Conservation (phyloP, 1,284 basidiomycete genomes). For the Leccinum angustisporum region DNA sequence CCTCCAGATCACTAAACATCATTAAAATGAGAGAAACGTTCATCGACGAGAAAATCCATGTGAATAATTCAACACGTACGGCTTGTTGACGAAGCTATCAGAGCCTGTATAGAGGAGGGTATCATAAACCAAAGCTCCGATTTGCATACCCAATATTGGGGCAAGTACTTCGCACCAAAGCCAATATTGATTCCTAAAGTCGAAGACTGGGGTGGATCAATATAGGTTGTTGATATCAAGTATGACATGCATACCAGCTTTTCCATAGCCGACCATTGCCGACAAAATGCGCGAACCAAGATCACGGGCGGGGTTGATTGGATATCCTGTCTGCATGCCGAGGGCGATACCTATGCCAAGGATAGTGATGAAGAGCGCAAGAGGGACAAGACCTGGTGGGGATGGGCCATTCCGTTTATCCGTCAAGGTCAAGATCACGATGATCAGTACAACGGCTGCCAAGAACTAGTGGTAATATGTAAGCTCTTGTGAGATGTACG, state of each 20-base stretch:
- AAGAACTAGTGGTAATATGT: slow-evolving; percentile 43
- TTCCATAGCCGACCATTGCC: slow-evolving; percentile 60
- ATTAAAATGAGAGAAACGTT: neutral
- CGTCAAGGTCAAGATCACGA: slow-evolving; percentile 43
- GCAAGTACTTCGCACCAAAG: slow-evolving; percentile 69
- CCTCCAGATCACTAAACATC: slow-evolving; percentile 14
- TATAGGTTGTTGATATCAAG: neutral
- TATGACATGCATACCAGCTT: slow-evolving; percentile 33
- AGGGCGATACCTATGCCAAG: slow-evolving; percentile 56
- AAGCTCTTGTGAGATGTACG: slow-evolving; percentile 1
- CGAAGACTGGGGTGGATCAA: slow-evolving; percentile 38
- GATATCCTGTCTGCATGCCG: slow-evolving; percentile 62
- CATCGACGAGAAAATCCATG: neutral
- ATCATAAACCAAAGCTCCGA: slow-evolving; percentile 55
- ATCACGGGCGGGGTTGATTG: slow-evolving; percentile 66
- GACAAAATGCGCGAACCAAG: slow-evolving; percentile 61
- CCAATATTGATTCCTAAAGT: slow-evolving; percentile 67
- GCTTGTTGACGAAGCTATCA: slow-evolving; percentile 54
- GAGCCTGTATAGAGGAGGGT: slow-evolving; percentile 50
- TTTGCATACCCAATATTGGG: slow-evolving; percentile 55
- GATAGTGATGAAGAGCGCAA: slow-evolving; percentile 54
- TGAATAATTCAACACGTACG: slow-evolving; percentile 36
- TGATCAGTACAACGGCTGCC: slow-evolving; percentile 55
- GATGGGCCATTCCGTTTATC: slow-evolving; percentile 50
- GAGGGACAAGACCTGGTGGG: slow-evolving; percentile 50